These are phyloP conservation scores for Colletotrichum melonis DNA, from an alignment of 2,329 filamentous ascomycete species.

Conservation along the genomic window DNA sequence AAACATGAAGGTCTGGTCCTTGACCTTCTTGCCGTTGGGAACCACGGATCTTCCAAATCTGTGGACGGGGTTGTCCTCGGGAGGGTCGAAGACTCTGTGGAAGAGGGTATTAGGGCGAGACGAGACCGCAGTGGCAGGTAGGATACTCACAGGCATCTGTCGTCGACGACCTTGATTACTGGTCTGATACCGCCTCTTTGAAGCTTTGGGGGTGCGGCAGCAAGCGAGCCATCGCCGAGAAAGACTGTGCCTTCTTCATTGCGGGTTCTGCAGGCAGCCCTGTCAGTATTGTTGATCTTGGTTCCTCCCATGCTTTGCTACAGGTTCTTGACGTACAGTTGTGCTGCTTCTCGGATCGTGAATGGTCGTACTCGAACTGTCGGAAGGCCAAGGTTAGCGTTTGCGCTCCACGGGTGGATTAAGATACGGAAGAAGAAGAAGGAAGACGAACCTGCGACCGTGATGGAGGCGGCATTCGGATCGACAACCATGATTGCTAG, in stretches of 20 bases:
- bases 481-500: conserved; percentile 42
- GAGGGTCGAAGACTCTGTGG: conserved; percentile 91
- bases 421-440: not conserved
- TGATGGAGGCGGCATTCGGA: conserved; percentile 68
- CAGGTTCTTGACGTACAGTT: conserved; percentile 67
- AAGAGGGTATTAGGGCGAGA: conserved; percentile 35
- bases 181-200: conserved; percentile 87
- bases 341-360: conserved; percentile 92
- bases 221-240: conserved; percentile 95
- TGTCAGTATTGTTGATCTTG: not conserved
- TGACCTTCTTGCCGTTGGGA: conserved; percentile 88
- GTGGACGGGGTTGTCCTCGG: conserved; percentile 92
- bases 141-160: conserved; percentile 88
- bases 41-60: conserved; percentile 87
- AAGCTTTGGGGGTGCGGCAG: conserved; percentile 87
- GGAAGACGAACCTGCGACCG: conserved; percentile 62
- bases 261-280: conserved; percentile 45
- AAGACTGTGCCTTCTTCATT: conserved; percentile 90
- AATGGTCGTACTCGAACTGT: conserved; percentile 77
- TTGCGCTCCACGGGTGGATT: not conserved
- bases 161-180: conserved; percentile 96
- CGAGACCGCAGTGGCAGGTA: not conserved
- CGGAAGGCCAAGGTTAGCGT: conserved; percentile 1
- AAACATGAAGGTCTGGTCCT: conserved; percentile 98
- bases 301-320: not conserved